Conservation (phyloP, 1,284 basidiomycete genomes). For the Phlebopus sp. region DNA sequence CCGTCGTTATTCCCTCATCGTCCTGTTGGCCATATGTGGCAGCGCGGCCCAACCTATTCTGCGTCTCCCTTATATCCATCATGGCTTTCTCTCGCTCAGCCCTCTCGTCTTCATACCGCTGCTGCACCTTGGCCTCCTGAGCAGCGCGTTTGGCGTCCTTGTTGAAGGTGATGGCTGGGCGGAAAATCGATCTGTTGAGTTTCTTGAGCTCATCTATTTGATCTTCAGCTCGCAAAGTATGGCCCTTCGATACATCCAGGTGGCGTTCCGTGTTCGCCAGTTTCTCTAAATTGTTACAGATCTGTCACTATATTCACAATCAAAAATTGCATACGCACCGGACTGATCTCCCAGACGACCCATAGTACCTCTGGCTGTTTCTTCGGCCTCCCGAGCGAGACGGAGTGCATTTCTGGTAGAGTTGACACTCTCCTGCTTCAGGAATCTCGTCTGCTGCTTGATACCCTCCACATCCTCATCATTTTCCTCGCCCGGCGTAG, state of each 20-base stretch:
- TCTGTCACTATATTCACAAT: constrained; percentile 1
- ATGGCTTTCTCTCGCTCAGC: constrained; percentile 83
- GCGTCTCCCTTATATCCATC: constrained; percentile 83
- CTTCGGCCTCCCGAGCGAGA: constrained; percentile 92
- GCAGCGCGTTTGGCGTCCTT: constrained; percentile 90
- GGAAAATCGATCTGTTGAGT: constrained; percentile 94
- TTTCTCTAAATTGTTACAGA: constrained; percentile 51
- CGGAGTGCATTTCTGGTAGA: constrained; percentile 92
- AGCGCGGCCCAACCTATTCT: constrained; percentile 81
- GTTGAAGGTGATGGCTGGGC: constrained; percentile 87
- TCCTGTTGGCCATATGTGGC: constrained; percentile 52
- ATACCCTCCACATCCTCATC: constrained; percentile 97
- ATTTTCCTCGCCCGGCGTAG: constrained; percentile 72
- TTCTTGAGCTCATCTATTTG: constrained; percentile 92
- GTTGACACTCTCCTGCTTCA: constrained; percentile 92
- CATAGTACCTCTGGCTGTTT: constrained; percentile 89
- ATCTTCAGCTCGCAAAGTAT: constrained; percentile 88
- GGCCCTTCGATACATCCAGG: constrained; percentile 90
- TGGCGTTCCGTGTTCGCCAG: constrained; percentile 96
- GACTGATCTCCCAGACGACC: constrained; percentile 92
- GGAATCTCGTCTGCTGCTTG: constrained; percentile 86
- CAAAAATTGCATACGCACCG: constrained; percentile 50
- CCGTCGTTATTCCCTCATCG: constrained; percentile 39
- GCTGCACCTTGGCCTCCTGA: constrained; percentile 84
- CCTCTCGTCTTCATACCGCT: constrained; percentile 89